phyloP scores from a whole-genome alignment of 2,329 filamentous ascomycete species.

The Xylariaceae sp. region DNA sequence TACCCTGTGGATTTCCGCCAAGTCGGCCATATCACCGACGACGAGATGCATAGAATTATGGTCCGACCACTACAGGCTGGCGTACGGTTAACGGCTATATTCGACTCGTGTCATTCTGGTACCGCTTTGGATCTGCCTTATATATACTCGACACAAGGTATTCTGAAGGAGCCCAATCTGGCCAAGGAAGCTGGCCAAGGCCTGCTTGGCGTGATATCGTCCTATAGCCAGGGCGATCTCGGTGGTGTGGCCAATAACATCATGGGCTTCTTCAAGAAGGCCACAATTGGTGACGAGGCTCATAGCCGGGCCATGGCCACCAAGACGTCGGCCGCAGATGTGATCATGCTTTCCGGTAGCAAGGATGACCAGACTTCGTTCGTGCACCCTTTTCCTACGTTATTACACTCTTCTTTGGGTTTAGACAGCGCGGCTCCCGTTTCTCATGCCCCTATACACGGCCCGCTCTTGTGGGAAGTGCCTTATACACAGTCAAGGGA shows the following conservation, averaged over 20 bases:
- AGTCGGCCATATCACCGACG: conserved; percentile 71
- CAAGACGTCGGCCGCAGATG: conserved; percentile 90
- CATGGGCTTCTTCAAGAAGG: conserved; percentile 84
- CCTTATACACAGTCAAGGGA: conserved; percentile 11
- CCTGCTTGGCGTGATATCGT: conserved; percentile 66
- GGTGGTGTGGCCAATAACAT: conserved; percentile 74
- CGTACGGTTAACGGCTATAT: conserved; percentile 78
- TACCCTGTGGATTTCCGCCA: conserved; percentile 70
- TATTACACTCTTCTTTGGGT: background rate
- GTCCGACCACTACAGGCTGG: conserved; percentile 74
- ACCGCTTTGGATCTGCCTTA: conserved; percentile 74
- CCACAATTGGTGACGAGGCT: conserved; percentile 68
- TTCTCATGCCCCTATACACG: conserved; percentile 11
- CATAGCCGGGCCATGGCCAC: conserved; percentile 79
- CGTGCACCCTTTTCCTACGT: conserved; percentile 39
- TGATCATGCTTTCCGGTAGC: conserved; percentile 96
- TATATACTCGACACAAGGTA: conserved; percentile 74
- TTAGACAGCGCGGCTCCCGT: conserved; percentile 6
- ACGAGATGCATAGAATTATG: conserved; percentile 73
- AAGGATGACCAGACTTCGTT: conserved; percentile 92
- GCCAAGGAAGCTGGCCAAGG: conserved; percentile 75
- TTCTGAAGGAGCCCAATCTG: conserved; percentile 76
- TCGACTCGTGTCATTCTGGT: conserved; percentile 77
- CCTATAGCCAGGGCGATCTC: conserved; percentile 81
- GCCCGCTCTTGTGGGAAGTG: conserved; percentile 2